These are phyloP conservation scores for Leonotis leonurus DNA, from an alignment of 257 asterid genomes.

Conservation along the genomic window DNA sequence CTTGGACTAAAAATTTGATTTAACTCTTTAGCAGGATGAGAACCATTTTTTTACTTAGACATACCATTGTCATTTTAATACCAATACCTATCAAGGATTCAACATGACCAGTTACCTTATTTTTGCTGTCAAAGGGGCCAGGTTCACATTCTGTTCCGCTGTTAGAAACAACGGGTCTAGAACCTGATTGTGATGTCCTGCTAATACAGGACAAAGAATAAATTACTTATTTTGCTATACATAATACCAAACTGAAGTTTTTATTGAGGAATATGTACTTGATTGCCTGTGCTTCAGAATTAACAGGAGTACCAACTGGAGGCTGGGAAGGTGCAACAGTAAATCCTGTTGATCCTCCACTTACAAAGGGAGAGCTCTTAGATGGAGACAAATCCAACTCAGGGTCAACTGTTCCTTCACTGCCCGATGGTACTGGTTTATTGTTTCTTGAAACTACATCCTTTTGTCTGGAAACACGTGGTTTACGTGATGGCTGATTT, in stretches of 20 bases:
- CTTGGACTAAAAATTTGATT: not conserved
- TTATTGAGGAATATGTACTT: slow-evolving; percentile 35
- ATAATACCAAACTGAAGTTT: slow-evolving; percentile 1
- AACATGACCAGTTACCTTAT: slow-evolving; percentile 30
- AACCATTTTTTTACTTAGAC: slow-evolving; percentile 6
- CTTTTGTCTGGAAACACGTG: slow-evolving; percentile 41
- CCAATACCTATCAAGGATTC: slow-evolving; percentile 34
- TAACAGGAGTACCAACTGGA: slow-evolving; percentile 60
- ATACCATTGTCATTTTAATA: slow-evolving; percentile 7
- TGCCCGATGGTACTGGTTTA: slow-evolving; percentile 26
- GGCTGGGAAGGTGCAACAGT: slow-evolving; percentile 38
- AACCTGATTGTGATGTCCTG: slow-evolving; percentile 48
- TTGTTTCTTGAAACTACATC: slow-evolving; percentile 35
- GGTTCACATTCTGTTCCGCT: slow-evolving; percentile 39
- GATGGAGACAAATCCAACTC: slow-evolving; percentile 34
- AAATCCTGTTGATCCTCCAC: slow-evolving; percentile 39
- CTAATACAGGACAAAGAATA: slow-evolving; percentile 17
- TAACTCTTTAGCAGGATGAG: not conserved
- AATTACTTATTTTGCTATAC: slow-evolving; percentile 7
- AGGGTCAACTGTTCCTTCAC: slow-evolving; percentile 32
- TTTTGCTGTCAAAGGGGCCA: slow-evolving; percentile 52
- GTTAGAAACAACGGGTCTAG: slow-evolving; percentile 35
- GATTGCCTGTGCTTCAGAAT: slow-evolving; percentile 40
- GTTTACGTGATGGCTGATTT: slow-evolving; percentile 51
- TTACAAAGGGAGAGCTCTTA: slow-evolving; percentile 36